These are phyloP conservation scores for Paecilomyces sp. DNA, from an alignment of 2,329 filamentous ascomycete genomes.

Conservation along the genomic window DNA sequence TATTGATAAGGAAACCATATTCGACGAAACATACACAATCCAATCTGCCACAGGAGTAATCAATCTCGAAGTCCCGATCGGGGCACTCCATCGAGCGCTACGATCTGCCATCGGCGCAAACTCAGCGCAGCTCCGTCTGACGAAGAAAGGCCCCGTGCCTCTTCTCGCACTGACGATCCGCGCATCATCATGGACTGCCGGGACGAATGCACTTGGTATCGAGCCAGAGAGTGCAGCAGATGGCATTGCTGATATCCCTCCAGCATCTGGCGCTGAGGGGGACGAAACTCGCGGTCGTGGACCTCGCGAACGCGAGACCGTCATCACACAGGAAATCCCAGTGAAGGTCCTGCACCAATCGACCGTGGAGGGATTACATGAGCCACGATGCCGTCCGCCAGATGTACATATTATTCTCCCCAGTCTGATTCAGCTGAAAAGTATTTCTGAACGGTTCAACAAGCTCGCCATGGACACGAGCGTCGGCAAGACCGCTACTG, in stretches of 20 bases:
- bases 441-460: slow-evolving; percentile 91
- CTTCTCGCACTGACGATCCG: slow-evolving; percentile 86
- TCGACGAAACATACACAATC: slow-evolving; percentile 70
- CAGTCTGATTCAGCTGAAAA: slow-evolving; percentile 78
- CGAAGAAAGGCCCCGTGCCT: slow-evolving; percentile 83
- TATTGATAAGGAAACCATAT: slow-evolving; percentile 62
- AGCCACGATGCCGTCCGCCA: slow-evolving; percentile 81
- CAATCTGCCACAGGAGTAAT: slow-evolving; percentile 91
- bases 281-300: slow-evolving; percentile 38
- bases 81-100: slow-evolving; percentile 80
- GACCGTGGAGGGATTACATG: slow-evolving; percentile 85
- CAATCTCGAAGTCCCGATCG: slow-evolving; percentile 91
- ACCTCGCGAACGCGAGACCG: slow-evolving; percentile 71
- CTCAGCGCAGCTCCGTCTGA: slow-evolving; percentile 77
- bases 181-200: slow-evolving; percentile 43
- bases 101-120: slow-evolving; percentile 77
- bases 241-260: slow-evolving; percentile 1
- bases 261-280: slow-evolving; percentile 14
- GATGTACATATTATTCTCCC: slow-evolving; percentile 92
- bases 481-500: slow-evolving; percentile 10
- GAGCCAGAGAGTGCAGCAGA: slow-evolving; percentile 33
- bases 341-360: slow-evolving; percentile 79
- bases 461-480: slow-evolving; percentile 57
- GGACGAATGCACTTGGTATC: slow-evolving; percentile 50
- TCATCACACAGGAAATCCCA: slow-evolving; percentile 94